Evolutionary conservation across 116 monocot species (phyloP).

Genomic region (Phalaenopsis hybrid): DNA sequence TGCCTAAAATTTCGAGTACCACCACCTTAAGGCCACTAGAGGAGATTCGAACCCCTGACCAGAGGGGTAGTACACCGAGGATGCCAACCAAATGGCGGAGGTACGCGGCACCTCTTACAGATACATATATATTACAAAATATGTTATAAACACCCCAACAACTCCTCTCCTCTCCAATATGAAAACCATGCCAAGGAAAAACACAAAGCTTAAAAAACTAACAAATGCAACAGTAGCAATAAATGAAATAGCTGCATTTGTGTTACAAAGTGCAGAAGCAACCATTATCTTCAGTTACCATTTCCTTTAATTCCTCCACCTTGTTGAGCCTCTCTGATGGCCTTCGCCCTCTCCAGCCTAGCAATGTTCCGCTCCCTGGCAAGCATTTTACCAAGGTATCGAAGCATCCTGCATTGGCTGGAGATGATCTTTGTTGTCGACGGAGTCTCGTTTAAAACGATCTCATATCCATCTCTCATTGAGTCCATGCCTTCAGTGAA

Average conservation of each 20-base stretch:
- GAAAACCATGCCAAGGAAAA: constrained; percentile 1
- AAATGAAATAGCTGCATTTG: not conserved
- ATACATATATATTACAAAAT: not conserved
- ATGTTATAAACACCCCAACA: not conserved
- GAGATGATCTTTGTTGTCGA: constrained; percentile 41
- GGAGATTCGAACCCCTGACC: no score
- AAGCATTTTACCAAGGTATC: constrained; percentile 22
- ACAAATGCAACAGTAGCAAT: not conserved
- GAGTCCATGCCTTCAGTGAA: constrained; percentile 62
- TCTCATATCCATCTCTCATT: constrained; percentile 74
- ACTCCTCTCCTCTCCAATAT: not conserved
- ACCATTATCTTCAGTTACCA: not conserved
- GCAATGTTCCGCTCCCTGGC: constrained; percentile 23
- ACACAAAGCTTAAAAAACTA: not conserved
- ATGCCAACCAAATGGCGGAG: no score
- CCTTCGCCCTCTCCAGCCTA: constrained; percentile 30
- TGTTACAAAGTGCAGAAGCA: not conserved
- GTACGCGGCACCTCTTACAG: no score
- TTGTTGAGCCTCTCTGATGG: constrained; percentile 21
- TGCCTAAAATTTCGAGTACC: no score
- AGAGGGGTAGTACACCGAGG: no score
- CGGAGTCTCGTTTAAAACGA: constrained; percentile 39
- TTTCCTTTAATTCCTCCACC: constrained; percentile 1
- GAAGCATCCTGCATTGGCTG: constrained; percentile 39
- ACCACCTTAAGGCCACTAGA: no score